Percentiles rank a stretch among this genome's conserved stretches.
Conservation (phyloP, 306 rosid genomes). For the Cucumis cinereus region DNA sequence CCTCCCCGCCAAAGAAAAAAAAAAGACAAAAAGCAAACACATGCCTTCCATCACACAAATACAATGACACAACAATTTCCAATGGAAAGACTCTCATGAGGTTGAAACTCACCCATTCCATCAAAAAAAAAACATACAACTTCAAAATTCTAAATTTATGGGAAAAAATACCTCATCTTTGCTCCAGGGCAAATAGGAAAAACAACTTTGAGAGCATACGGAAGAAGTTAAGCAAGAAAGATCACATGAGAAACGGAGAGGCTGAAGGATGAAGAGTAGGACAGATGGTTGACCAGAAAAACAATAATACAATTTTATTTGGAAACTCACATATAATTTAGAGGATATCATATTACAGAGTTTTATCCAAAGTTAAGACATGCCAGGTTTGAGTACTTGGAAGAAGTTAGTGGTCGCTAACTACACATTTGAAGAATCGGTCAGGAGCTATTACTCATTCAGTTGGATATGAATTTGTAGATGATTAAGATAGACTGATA, state of each 20-base stretch:
- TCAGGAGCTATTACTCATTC: not conserved
- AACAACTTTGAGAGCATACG: not conserved
- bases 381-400: not conserved
- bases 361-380: not conserved
- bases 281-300: not conserved
- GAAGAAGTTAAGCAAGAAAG: not conserved
- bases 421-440: not conserved
- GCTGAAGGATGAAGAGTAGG: not conserved
- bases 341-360: not conserved
- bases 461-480: not conserved
- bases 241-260: not conserved
- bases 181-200: not conserved
- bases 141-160: not conserved
- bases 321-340: not conserved
- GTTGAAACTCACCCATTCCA: not conserved
- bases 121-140: not conserved
- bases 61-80: not conserved
- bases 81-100: not conserved
- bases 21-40: not conserved
- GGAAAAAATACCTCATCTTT: not conserved
- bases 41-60: not conserved
- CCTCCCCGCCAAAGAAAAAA: too few relatives aligned
- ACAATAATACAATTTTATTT: not conserved
- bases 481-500: not conserved
- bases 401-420: not conserved